These are phyloP conservation scores for Elsinoe necatrix DNA, from an alignment of 2,329 filamentous ascomycete species.

Conservation along the genomic window DNA sequence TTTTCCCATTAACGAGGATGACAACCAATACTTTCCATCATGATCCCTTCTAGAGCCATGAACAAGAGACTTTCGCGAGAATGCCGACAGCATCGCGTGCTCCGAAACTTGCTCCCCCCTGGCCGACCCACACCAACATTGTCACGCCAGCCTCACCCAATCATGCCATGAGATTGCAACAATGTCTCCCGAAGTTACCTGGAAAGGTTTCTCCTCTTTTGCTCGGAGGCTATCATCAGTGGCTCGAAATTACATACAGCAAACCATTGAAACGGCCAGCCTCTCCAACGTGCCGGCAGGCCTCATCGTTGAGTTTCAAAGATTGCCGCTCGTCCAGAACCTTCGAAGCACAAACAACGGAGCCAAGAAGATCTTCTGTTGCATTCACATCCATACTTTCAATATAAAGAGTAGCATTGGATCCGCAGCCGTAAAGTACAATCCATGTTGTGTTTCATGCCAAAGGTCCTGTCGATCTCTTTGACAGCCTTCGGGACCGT, in stretches of 20 bases:
- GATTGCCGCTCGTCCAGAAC: background rate
- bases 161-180: background rate
- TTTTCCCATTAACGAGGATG: no score
- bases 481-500: background rate
- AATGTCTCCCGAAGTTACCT: background rate
- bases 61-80: background rate
- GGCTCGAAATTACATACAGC: background rate
- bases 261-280: background rate
- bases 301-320: background rate
- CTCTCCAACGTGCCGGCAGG: background rate
- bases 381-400: background rate
- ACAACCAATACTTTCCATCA: background rate
- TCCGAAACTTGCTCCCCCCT: background rate
- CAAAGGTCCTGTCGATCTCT: background rate
- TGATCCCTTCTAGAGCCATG: background rate
- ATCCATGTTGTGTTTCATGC: constrained; percentile 4
- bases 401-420: background rate
- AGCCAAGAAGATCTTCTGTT: background rate
- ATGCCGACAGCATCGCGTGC: background rate
- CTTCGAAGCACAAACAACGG: background rate
- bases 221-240: background rate
- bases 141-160: background rate
- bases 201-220: background rate
- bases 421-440: background rate
- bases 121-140: background rate